Evolutionary conservation across 768 basidiomycete species (phyloP).

Genomic region (Leucocoprinus leucothites): DNA sequence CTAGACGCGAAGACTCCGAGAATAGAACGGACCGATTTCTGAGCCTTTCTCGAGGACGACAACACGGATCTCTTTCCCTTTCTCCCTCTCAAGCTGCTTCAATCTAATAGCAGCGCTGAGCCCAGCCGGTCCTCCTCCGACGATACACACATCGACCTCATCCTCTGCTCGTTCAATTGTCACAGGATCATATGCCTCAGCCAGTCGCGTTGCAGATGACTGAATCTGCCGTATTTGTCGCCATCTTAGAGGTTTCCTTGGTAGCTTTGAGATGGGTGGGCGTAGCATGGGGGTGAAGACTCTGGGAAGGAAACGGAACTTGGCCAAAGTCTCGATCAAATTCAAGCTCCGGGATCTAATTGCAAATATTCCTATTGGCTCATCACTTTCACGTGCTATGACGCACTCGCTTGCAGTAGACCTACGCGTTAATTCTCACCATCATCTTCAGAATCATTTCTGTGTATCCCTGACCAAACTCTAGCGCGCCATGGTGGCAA

Average conservation of each 20-base stretch:
- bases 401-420: too few relatives aligned
- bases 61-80: slow-evolving; percentile 79
- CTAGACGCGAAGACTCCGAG: not conserved
- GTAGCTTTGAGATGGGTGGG: not conserved
- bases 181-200: slow-evolving; percentile 43
- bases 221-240: not conserved
- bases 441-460: too few relatives aligned
- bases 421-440: too few relatives aligned
- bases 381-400: too few relatives aligned
- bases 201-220: not conserved
- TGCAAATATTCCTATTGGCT: too few relatives aligned
- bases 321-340: not conserved
- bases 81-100: slow-evolving; percentile 86
- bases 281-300: not conserved
- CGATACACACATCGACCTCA: slow-evolving; percentile 95
- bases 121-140: slow-evolving; percentile 94
- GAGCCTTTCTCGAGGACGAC: slow-evolving; percentile 94
- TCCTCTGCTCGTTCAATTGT: slow-evolving; percentile 83
- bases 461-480: too few relatives aligned
- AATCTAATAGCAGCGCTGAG: slow-evolving; percentile 93
- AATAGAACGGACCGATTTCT: slow-evolving; percentile 65
- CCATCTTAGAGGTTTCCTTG: not conserved
- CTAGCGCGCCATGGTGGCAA: too few relatives aligned
- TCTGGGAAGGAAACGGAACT: not conserved
- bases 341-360: not conserved